Evolutionary conservation across 106 monocot species (phyloP), one percentile per base, ranked within the genome.

Genomic region (Phalaenopsis aphrodite): DNA sequence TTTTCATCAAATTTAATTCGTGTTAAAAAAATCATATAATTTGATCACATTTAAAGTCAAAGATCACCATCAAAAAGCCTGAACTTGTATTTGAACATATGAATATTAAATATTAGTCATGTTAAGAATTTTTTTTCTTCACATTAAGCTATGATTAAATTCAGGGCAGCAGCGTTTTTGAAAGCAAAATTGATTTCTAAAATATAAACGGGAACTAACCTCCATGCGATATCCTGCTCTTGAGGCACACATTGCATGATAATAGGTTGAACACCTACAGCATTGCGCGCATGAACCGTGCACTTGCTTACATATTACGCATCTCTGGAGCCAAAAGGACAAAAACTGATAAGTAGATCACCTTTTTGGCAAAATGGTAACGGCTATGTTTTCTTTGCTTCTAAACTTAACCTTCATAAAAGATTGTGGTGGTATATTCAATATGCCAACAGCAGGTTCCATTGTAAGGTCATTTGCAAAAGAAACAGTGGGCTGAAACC

Each of bases 161-260:
- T 9, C 19, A 61, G 21, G 19, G 61, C 21, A 3, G 1, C n/a
- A 61, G 5, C 5, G 18, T 61, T 23, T 21, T 21, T 21, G 4
- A 61, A n/a, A 61, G 18, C n/a, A 19, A 61, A 65, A 65, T 23
- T 23, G 64, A 71, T 4, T 15, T 71, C 15, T 19, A 71, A 71
- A 41, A 41, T 41, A 36, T 71, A 41, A 71, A 71, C 14, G 52
- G 52, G 19, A 57, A 77, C 64, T 45, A 87, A 96, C 96, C 94
- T 96, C 96, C 96, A 96, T 96, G 82, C 90, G 84, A 64, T 92
- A 90, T 49, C 96, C 96, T 24, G 94, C 94, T 86, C 94, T 96
- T 79, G 96, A 94, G 37, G 96, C 96, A 85, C 96, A 96, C 88
- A 96, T 94, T 42, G 92, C 94, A 87, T 96, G 96, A 81, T 96